Percentiles rank a stretch among this genome's conserved stretches.
Evolutionary conservation across 371 early-diverging fungal genomes (phyloP).

Genomic region (Cokeromyces recurvatus): DNA sequence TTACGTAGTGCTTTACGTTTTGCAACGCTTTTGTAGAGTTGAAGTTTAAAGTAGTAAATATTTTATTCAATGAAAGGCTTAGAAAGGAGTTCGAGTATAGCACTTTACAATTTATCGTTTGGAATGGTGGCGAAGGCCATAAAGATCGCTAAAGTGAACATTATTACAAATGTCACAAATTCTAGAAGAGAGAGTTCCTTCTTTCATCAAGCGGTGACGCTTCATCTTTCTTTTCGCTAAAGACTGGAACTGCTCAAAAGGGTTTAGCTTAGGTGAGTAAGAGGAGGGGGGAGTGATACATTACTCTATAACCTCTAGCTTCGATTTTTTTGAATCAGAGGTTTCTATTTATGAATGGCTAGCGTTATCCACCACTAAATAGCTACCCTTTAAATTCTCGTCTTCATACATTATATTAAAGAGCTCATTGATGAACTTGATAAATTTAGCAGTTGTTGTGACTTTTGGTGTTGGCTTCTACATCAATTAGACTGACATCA

Average conservation of each 20-base stretch:
- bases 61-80: constrained; percentile 6
- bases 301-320: constrained; percentile 15
- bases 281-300: not conserved
- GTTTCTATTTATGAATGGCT: constrained; percentile 12
- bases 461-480: too few species aligned
- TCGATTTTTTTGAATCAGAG: constrained; percentile 13
- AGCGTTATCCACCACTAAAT: constrained; percentile 14
- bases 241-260: too few species aligned
- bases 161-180: too few species aligned
- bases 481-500: too few species aligned
- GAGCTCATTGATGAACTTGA: too few species aligned
- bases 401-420: constrained; percentile 3
- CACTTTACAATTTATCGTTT: constrained; percentile 9
- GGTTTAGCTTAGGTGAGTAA: too few species aligned
- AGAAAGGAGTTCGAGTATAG: constrained; percentile 5
- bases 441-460: too few species aligned
- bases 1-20: constrained; percentile 6
- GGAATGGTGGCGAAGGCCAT: constrained; percentile 5
- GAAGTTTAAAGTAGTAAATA: constrained; percentile 8
- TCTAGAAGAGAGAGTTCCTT: too few species aligned
- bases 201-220: too few species aligned
- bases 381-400: constrained; percentile 8
- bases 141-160: constrained; percentile 3
- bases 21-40: constrained; percentile 5
- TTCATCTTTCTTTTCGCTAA: too few species aligned